These are phyloP conservation scores for Pseudogymnoascus sp. DNA, from an alignment of 2,329 filamentous ascomycete species.

Conservation along the genomic window DNA sequence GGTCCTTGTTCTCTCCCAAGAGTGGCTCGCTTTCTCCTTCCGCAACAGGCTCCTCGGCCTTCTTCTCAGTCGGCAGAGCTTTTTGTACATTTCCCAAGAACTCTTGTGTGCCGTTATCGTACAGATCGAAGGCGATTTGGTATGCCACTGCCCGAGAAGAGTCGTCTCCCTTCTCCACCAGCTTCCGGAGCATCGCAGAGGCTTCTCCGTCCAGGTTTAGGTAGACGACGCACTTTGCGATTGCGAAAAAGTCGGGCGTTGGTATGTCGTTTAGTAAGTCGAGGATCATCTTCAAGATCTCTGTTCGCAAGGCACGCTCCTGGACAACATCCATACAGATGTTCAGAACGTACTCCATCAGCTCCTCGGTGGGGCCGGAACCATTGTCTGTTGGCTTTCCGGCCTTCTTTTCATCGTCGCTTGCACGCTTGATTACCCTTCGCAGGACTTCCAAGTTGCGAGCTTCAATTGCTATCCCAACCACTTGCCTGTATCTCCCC, in stretches of 20 bases:
- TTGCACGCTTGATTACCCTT: slow-evolving; percentile 81
- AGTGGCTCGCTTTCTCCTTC: slow-evolving; percentile 52
- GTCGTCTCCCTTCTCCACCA: slow-evolving; percentile 71
- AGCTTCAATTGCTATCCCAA: slow-evolving; percentile 93
- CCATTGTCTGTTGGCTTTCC: slow-evolving; percentile 49
- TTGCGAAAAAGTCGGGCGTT: slow-evolving; percentile 92
- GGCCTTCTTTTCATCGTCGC: slow-evolving; percentile 69
- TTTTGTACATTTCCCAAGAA: slow-evolving; percentile 86
- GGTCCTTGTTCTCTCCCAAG: slow-evolving; percentile 45
- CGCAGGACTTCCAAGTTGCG: slow-evolving; percentile 84
- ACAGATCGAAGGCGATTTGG: slow-evolving; percentile 95
- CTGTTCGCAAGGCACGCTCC: slow-evolving; percentile 73
- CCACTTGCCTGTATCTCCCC: slow-evolving; percentile 87
- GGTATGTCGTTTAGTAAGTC: slow-evolving; percentile 90
- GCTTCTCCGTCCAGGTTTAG: slow-evolving; percentile 88
- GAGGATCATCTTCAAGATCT: slow-evolving; percentile 88
- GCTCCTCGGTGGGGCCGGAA: slow-evolving; percentile 67
- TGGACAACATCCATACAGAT: slow-evolving; percentile 98
- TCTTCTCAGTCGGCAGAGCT: slow-evolving; percentile 58
- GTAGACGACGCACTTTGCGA: slow-evolving; percentile 95
- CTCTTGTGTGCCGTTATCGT: slow-evolving; percentile 97
- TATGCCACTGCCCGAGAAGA: slow-evolving; percentile 81
- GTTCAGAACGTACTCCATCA: slow-evolving; percentile 92
- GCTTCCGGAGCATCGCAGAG: slow-evolving; percentile 72
- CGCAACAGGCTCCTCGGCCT: slow-evolving; percentile 45